Percentiles rank a stretch among this genome's conserved stretches.
These are phyloP conservation scores for Aureoboletus auriporus DNA, from an alignment of 768 basidiomycete genomes.

Conservation along the genomic window DNA sequence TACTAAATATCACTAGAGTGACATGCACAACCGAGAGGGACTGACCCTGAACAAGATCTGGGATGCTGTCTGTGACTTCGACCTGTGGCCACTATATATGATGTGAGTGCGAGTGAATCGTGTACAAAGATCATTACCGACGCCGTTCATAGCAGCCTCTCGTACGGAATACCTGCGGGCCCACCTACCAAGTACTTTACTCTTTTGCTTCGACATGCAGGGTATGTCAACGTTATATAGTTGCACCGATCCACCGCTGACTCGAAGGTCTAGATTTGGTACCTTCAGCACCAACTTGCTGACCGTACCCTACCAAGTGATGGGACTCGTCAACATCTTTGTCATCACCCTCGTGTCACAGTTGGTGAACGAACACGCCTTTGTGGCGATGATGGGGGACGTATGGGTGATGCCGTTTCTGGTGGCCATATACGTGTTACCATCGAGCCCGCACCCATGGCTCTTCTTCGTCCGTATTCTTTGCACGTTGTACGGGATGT, in stretches of 20 bases:
- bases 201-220: slow-evolving; percentile 49
- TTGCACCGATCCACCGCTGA: not conserved
- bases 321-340: slow-evolving; percentile 21
- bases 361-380: slow-evolving; percentile 46
- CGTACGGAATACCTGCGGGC: slow-evolving; percentile 46
- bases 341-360: slow-evolving; percentile 49
- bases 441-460: slow-evolving; percentile 48
- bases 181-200: slow-evolving; percentile 57
- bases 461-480: slow-evolving; percentile 42
- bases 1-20: slow-evolving; percentile 18
- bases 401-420: slow-evolving; percentile 62
- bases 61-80: slow-evolving; percentile 54
- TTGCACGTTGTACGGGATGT: not conserved
- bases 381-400: slow-evolving; percentile 50
- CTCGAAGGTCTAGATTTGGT: slow-evolving; percentile 38
- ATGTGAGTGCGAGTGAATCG: slow-evolving; percentile 22
- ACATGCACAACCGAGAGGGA: slow-evolving; percentile 70
- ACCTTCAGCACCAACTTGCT: slow-evolving; percentile 61
- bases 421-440: slow-evolving; percentile 49
- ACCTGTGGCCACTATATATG: slow-evolving; percentile 64
- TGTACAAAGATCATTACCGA: not conserved
- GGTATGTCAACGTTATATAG: slow-evolving; percentile 24
- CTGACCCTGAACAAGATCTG: slow-evolving; percentile 47
- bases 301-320: slow-evolving; percentile 50
- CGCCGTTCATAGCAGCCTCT: slow-evolving; percentile 36